Percentiles rank a stretch among this genome's conserved stretches.
Conservation (phyloP, 176 grass and related monocot genomes). For the Oryza nivara region DNA sequence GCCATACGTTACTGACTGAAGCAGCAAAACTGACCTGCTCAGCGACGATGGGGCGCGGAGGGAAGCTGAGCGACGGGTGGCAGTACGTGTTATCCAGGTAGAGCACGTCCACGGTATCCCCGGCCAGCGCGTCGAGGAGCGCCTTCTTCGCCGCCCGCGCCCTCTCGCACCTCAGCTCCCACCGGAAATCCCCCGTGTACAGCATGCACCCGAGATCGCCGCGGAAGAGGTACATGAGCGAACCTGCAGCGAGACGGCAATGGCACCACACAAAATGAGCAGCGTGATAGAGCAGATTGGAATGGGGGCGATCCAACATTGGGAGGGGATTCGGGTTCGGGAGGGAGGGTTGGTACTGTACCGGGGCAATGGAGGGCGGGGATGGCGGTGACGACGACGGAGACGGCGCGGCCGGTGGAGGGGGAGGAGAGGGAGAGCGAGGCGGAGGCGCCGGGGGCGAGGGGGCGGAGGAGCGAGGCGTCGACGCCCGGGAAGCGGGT, state of each 20-base stretch:
- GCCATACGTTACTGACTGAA: background rate
- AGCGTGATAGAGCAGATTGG: no score
- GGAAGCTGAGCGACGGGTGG: slow-evolving; percentile 81
- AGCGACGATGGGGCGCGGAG: slow-evolving; percentile 67
- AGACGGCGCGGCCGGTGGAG: slow-evolving; percentile 20
- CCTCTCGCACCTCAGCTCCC: slow-evolving; percentile 66
- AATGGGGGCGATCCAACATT: background rate
- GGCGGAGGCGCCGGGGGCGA: slow-evolving; percentile 46
- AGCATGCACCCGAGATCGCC: slow-evolving; percentile 80
- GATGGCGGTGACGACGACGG: slow-evolving; percentile 69
- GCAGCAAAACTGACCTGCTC: slow-evolving; percentile 51
- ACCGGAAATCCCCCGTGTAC: slow-evolving; percentile 81
- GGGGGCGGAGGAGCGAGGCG: slow-evolving; percentile 62
- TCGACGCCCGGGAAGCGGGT: slow-evolving; percentile 72
- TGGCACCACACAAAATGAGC: background rate
- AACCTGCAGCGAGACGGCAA: slow-evolving; percentile 42
- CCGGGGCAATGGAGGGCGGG: slow-evolving; percentile 79
- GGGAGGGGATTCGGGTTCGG: background rate
- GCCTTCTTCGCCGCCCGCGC: slow-evolving; percentile 57
- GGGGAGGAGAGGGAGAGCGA: slow-evolving; percentile 48
- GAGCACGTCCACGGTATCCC: slow-evolving; percentile 65
- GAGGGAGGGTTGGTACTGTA: slow-evolving; percentile 11
- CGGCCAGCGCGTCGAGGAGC: slow-evolving; percentile 66
- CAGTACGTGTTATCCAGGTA: slow-evolving; percentile 94
- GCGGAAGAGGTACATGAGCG: slow-evolving; percentile 88